phyloP scores from a whole-genome alignment of 129 eudicot genomes.

The Pulicaria dysenterica region DNA sequence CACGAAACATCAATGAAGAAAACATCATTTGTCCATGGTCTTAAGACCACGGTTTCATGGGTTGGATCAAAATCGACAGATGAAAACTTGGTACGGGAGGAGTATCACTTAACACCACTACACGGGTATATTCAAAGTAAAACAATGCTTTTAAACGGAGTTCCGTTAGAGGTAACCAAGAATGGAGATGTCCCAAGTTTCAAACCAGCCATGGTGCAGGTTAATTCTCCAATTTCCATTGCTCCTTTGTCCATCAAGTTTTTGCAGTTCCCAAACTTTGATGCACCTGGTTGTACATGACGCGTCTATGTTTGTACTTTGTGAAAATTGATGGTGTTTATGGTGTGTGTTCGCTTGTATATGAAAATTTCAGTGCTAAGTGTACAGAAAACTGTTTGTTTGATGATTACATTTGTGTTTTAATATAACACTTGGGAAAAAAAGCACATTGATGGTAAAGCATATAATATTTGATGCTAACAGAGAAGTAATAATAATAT shows the following conservation, averaged over 20 bases:
- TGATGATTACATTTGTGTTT: background rate
- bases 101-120: slow-evolving; percentile 79
- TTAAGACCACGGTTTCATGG: slow-evolving; percentile 79
- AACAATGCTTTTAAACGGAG: slow-evolving; percentile 71
- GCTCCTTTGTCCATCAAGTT: slow-evolving; percentile 79
- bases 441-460: too few relatives aligned
- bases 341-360: slow-evolving; percentile 13
- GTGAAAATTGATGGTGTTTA: slow-evolving; percentile 20
- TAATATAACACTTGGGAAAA: too few relatives aligned
- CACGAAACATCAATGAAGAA: slow-evolving; percentile 20
- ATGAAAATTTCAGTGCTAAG: slow-evolving; percentile 1
- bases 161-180: slow-evolving; percentile 50
- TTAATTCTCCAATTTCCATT: slow-evolving; percentile 50
- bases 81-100: slow-evolving; percentile 57
- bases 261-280: slow-evolving; percentile 66
- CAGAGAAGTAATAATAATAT: too few relatives aligned
- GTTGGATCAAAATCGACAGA: slow-evolving; percentile 76
- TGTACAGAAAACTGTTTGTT: background rate
- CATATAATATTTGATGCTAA: too few relatives aligned
- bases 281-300: slow-evolving; percentile 70
- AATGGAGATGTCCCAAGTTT: slow-evolving; percentile 59
- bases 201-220: slow-evolving; percentile 44
- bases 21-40: slow-evolving; percentile 37
- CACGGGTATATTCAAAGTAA: slow-evolving; percentile 60
- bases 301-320: background rate